Percentiles rank a stretch among this genome's conserved stretches.
These are phyloP conservation scores for Aspergillus sclerotialis DNA, from an alignment of 2,329 filamentous ascomycete genomes.

Conservation along the genomic window DNA sequence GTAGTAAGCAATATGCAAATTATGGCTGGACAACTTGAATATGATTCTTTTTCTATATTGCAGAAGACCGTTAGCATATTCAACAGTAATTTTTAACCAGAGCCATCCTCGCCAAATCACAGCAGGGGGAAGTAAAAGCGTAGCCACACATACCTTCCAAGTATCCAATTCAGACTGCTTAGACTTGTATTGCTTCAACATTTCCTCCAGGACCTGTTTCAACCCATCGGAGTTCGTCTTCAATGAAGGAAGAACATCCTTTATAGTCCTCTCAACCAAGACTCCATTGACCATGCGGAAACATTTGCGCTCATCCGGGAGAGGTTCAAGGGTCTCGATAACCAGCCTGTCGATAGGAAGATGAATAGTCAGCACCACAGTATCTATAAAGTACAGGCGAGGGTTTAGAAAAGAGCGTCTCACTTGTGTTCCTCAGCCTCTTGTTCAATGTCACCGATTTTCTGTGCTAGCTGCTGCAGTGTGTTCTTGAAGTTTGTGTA, in stretches of 20 bases:
- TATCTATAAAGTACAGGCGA: background rate
- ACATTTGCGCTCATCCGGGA: slow-evolving; percentile 83
- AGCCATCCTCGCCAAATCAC: background rate
- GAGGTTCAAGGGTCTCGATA: slow-evolving; percentile 78
- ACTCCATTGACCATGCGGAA: slow-evolving; percentile 99
- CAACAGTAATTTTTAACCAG: background rate
- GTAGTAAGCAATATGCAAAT: no score
- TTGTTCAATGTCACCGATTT: slow-evolving; percentile 96
- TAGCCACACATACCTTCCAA: slow-evolving; percentile 72
- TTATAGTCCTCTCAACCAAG: slow-evolving; percentile 84
- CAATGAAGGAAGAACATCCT: slow-evolving; percentile 83
- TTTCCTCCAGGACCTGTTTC: slow-evolving; percentile 86
- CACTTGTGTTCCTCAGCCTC: slow-evolving; percentile 98
- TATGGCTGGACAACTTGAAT: slow-evolving; percentile 43
- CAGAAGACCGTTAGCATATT: slow-evolving; percentile 4
- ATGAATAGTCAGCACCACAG: slow-evolving; percentile 11
- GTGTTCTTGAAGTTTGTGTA: slow-evolving; percentile 56
- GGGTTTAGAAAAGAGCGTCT: slow-evolving; percentile 21
- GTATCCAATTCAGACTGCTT: slow-evolving; percentile 94
- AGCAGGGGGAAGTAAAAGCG: no score
- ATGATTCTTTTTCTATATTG: slow-evolving; percentile 41
- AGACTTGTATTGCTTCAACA: slow-evolving; percentile 91
- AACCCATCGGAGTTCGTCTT: slow-evolving; percentile 91
- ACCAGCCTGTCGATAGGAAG: slow-evolving; percentile 61
- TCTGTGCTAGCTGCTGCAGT: slow-evolving; percentile 87